Percentiles rank a stretch among this genome's conserved stretches.
These are phyloP conservation scores for Polychytrium aggregatum DNA, from an alignment of 192 early-diverging fungal species.

Conservation along the genomic window DNA sequence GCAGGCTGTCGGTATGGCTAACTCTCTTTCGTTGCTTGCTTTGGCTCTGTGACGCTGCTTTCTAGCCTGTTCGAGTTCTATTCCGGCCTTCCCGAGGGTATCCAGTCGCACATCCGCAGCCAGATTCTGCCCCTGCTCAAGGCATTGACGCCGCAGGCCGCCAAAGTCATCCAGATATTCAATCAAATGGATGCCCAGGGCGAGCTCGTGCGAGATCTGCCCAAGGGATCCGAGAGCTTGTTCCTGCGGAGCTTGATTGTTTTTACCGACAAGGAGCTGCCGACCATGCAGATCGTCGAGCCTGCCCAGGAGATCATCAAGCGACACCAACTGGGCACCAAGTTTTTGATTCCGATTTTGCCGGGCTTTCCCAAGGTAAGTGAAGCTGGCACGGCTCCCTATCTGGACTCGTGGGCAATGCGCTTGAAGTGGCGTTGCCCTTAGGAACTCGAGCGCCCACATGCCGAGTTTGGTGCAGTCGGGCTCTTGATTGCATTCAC, in stretches of 20 bases:
- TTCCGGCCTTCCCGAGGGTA: slow-evolving; percentile 11
- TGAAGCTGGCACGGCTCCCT: background rate
- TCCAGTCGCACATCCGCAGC: slow-evolving; percentile 41
- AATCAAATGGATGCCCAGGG: too few species aligned
- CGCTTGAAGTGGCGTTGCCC: too few species aligned
- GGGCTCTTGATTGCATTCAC: too few species aligned
- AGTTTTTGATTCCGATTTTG: slow-evolving; percentile 60
- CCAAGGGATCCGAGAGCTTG: slow-evolving; percentile 59
- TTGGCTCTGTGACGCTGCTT: too few species aligned
- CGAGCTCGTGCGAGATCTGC: slow-evolving; percentile 53
- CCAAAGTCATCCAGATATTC: slow-evolving; percentile 38
- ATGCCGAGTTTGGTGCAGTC: too few species aligned
- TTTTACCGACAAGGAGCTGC: slow-evolving; percentile 47
- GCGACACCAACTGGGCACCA: slow-evolving; percentile 44
- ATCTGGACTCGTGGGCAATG: background rate
- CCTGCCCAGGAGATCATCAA: slow-evolving; percentile 39
- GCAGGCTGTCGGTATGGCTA: background rate
- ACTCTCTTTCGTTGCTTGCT: too few species aligned
- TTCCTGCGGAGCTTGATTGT: slow-evolving; percentile 48
- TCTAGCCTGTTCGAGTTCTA: slow-evolving; percentile 44
- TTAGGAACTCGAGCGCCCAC: too few species aligned
- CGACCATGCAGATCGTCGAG: slow-evolving; percentile 38
- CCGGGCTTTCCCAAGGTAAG: slow-evolving; percentile 47
- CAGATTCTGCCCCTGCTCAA: slow-evolving; percentile 57
- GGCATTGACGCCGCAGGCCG: slow-evolving; percentile 36